Evolutionary conservation across 805 yeast species (phyloP).

Genomic region (Priceomyces medius): DNA sequence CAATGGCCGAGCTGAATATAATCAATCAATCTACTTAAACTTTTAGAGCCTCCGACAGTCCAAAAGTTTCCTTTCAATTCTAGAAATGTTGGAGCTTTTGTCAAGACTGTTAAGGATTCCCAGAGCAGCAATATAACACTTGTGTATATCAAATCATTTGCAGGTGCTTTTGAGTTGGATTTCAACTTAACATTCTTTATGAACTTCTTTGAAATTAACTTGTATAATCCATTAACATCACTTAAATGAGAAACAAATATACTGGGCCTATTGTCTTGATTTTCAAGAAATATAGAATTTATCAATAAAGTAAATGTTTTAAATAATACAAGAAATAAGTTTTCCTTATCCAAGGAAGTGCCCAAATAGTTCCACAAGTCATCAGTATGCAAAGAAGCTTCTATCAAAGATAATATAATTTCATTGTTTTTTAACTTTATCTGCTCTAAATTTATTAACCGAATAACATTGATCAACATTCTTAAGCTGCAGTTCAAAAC

Average conservation of each 20-base stretch:
- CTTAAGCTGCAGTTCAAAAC: slow-evolving; percentile 50
- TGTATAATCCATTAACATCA: slow-evolving; percentile 28
- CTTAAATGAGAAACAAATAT: slow-evolving; percentile 14
- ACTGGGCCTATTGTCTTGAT: slow-evolving; percentile 13
- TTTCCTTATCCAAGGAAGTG: slow-evolving; percentile 19
- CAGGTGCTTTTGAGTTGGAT: slow-evolving; percentile 18
- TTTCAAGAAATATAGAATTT: slow-evolving; percentile 17
- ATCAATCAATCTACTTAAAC: slow-evolving; percentile 41
- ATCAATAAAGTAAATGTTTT: slow-evolving; percentile 24
- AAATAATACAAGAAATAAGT: slow-evolving; percentile 32
- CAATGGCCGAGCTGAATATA: slow-evolving; percentile 55
- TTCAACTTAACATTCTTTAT: slow-evolving; percentile 43
- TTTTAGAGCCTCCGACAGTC: slow-evolving; percentile 45
- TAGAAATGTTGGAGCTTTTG: slow-evolving; percentile 19
- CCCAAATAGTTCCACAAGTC: slow-evolving; percentile 35
- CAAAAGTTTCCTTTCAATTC: slow-evolving; percentile 52
- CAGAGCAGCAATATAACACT: slow-evolving; percentile 48
- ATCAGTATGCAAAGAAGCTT: slow-evolving; percentile 25
- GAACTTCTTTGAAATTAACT: slow-evolving; percentile 43
- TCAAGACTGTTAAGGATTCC: slow-evolving; percentile 44
- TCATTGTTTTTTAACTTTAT: slow-evolving; percentile 11
- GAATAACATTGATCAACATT: slow-evolving; percentile 40
- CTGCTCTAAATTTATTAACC: slow-evolving; percentile 16
- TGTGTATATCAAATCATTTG: slow-evolving; percentile 44
- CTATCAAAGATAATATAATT: slow-evolving; percentile 11